These are phyloP conservation scores for Dothiorella sarmentorum DNA, from an alignment of 2,329 filamentous ascomycete species.

Conservation along the genomic window DNA sequence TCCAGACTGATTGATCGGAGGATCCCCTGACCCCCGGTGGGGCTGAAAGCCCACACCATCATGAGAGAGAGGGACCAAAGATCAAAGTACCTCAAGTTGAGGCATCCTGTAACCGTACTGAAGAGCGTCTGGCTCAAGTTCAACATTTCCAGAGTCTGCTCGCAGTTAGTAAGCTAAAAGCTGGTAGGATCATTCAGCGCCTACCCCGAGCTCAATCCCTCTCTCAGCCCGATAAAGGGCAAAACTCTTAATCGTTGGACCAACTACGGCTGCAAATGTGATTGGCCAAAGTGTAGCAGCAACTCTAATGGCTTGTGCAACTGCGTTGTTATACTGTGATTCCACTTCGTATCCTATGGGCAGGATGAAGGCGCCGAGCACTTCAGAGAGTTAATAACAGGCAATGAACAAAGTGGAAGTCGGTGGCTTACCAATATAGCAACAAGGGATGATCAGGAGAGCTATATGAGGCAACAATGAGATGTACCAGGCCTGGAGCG, in stretches of 20 bases:
- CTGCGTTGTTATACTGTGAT: too few species aligned
- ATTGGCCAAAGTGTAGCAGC: background rate
- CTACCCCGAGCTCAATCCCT: background rate
- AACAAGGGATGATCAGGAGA: too few species aligned
- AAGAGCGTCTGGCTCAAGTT: background rate
- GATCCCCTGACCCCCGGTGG: background rate
- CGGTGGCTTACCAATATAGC: too few species aligned
- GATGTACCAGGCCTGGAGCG: too few species aligned
- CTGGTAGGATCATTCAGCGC: background rate
- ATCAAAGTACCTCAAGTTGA: background rate
- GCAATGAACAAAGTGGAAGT: too few species aligned
- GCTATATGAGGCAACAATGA: too few species aligned
- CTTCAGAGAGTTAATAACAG: too few species aligned
- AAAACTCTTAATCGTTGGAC: background rate
- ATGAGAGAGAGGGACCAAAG: background rate
- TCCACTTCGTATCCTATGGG: too few species aligned
- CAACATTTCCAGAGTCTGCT: background rate
- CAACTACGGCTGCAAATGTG: background rate
- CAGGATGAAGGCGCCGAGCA: too few species aligned
- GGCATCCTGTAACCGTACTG: background rate
- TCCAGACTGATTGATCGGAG: background rate
- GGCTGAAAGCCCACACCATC: background rate
- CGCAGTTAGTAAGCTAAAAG: background rate
- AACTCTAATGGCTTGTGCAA: background rate
- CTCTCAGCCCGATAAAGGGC: background rate